Evolutionary conservation across 495 filamentous ascomycete genomes (phyloP).

Genomic region (Tuber brumale): DNA sequence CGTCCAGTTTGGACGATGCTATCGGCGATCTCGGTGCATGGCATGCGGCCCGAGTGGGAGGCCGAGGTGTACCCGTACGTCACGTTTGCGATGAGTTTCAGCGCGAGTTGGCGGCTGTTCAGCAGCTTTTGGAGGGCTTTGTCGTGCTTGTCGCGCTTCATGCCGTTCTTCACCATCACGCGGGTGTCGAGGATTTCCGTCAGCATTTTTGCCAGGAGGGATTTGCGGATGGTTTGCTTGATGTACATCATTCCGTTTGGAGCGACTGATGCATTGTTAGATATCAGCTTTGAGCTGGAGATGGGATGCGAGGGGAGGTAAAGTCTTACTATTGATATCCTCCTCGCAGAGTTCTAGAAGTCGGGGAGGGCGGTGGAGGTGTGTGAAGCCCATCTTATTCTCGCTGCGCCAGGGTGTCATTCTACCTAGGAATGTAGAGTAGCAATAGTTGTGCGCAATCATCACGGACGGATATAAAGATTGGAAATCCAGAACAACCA

Average conservation of each 20-base stretch:
- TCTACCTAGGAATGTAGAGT: slow-evolving; percentile 90
- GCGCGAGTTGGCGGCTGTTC: slow-evolving; percentile 86
- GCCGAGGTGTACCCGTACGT: slow-evolving; percentile 98
- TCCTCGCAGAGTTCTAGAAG: slow-evolving; percentile 74
- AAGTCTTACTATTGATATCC: slow-evolving; percentile 58
- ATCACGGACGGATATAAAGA: slow-evolving; percentile 94
- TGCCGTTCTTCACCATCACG: slow-evolving; percentile 96
- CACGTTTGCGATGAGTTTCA: slow-evolving; percentile 97
- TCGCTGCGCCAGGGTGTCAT: slow-evolving; percentile 76
- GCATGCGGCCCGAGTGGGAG: slow-evolving; percentile 92
- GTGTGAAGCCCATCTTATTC: slow-evolving; percentile 90
- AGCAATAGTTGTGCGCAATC: slow-evolving; percentile 99
- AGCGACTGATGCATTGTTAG: slow-evolving; percentile 51
- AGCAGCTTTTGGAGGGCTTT: slow-evolving; percentile 76
- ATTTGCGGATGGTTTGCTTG: slow-evolving; percentile 77
- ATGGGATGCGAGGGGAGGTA: background rate
- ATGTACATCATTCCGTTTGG: slow-evolving; percentile 96
- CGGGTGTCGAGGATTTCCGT: slow-evolving; percentile 92
- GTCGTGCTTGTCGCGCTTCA: slow-evolving; percentile 92
- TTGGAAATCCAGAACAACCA: slow-evolving; percentile 92
- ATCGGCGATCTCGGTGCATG: slow-evolving; percentile 94
- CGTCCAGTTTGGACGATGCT: slow-evolving; percentile 94
- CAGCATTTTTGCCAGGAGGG: slow-evolving; percentile 91
- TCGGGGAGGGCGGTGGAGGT: slow-evolving; percentile 68
- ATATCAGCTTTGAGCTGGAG: slow-evolving; percentile 8